phyloP scores from a whole-genome alignment of 345 rosid species.

The Barbarea vulgaris region DNA sequence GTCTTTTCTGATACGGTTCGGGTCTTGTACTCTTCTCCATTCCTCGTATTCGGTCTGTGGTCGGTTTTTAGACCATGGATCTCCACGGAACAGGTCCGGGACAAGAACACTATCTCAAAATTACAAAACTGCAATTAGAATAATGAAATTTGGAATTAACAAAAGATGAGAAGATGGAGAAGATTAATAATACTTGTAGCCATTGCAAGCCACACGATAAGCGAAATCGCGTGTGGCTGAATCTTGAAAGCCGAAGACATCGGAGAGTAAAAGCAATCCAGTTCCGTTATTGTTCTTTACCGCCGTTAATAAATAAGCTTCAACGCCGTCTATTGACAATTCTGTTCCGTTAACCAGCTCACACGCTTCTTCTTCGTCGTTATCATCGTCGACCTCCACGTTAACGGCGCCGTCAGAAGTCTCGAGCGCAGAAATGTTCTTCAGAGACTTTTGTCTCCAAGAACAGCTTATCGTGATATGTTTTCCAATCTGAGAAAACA shows the following conservation, averaged over 20 bases:
- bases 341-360: constrained; percentile 75
- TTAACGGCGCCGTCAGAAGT: constrained; percentile 37
- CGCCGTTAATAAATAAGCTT: constrained; percentile 70
- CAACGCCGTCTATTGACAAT: constrained; percentile 60
- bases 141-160: not conserved
- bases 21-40: constrained; percentile 63
- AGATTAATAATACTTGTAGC: constrained; percentile 64
- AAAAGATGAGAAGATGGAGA: constrained; percentile 4
- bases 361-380: constrained; percentile 65
- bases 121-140: not conserved
- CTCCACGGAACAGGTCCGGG: constrained; percentile 86
- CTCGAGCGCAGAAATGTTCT: constrained; percentile 11
- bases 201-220: constrained; percentile 85
- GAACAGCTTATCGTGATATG: not conserved
- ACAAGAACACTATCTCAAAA: constrained; percentile 70
- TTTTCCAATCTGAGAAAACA: not conserved
- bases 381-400: constrained; percentile 45
- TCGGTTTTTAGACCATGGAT: constrained; percentile 67
- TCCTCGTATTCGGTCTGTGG: constrained; percentile 51
- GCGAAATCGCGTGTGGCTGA: constrained; percentile 83
- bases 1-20: constrained; percentile 54
- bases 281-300: constrained; percentile 85
- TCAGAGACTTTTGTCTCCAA: not conserved
- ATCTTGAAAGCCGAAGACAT: constrained; percentile 80
- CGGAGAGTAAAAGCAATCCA: constrained; percentile 73